Percentiles rank a stretch among this genome's conserved stretches.
Conservation (phyloP, 805 yeast genomes). For the Nakazawaea siamensis region DNA sequence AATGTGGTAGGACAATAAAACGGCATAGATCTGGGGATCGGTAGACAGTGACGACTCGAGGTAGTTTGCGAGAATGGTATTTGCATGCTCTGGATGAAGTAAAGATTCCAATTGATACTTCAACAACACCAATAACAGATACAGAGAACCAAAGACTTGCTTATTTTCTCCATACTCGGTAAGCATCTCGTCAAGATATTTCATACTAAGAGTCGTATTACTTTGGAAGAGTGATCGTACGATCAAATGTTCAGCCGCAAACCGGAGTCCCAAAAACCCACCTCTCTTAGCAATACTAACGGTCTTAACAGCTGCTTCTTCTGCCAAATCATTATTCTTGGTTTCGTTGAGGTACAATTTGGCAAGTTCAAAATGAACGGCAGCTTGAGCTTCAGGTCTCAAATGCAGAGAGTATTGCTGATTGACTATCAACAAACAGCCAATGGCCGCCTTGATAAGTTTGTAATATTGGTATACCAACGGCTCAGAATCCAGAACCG, state of each 20-base stretch:
- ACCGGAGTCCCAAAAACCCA: slow-evolving; percentile 16
- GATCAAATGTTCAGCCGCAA: slow-evolving; percentile 27
- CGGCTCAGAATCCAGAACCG: slow-evolving; percentile 13
- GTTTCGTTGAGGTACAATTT: slow-evolving; percentile 33
- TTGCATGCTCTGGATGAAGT: slow-evolving; percentile 19
- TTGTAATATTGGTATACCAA: slow-evolving; percentile 20
- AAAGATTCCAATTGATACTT: slow-evolving; percentile 24
- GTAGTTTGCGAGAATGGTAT: slow-evolving; percentile 14
- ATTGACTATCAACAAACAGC: slow-evolving; percentile 25
- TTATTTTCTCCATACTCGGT: slow-evolving; percentile 12
- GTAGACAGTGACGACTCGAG: too few species aligned
- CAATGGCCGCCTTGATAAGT: slow-evolving; percentile 27
- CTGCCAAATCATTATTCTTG: slow-evolving; percentile 29
- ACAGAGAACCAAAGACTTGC: slow-evolving; percentile 11
- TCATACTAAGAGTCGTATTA: slow-evolving; percentile 20
- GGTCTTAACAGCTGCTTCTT: slow-evolving; percentile 26
- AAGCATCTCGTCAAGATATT: slow-evolving; percentile 22
- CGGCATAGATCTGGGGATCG: too few species aligned
- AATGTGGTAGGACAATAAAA: too few species aligned
- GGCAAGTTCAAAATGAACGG: slow-evolving; percentile 28
- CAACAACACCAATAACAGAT: slow-evolving; percentile 23
- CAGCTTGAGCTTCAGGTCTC: slow-evolving; percentile 24
- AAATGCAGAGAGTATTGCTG: slow-evolving; percentile 22
- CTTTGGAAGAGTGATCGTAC: slow-evolving; percentile 27
- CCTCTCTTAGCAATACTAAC: slow-evolving; percentile 22